Evolutionary conservation across 441 rosid genomes (phyloP), one percentile per base, ranked within the genome.

Genomic region (Brassica balearica): DNA sequence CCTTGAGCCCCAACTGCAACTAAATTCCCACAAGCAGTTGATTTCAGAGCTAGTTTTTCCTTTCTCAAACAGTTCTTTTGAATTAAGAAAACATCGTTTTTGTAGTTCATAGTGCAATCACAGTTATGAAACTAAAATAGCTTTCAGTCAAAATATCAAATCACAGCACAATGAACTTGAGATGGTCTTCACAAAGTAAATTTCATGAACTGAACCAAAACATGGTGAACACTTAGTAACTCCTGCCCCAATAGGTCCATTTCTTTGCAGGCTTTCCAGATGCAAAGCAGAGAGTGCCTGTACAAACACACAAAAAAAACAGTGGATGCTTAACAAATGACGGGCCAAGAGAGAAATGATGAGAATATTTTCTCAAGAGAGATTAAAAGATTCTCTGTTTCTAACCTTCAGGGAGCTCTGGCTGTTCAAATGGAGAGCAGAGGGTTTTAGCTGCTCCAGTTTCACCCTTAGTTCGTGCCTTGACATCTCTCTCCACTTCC

Each of bases 241-340:
- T 93, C 90, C 98, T 90, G 75, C 99, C 99, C 98, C 98, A 95
- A 70, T 89, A 95, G 61, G 93, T 91, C 99, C 99, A 95, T 73
- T 84, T 93, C 82, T 83, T 93, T 0, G 99, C 99, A 7, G 96
- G 94, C 86, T 93, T 95, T 59, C 96, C 97, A 0, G 97, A 93
- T 7, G 92, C 98, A 82, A 95, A 95, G 84, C 99, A 95, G 22
- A 65, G 78, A 4, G 97, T 91, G 25, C 96, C 99, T 95, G 87
- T 48, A 64, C 3, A 66, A 61, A 75, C 74, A 56, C 4, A 41
- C 3, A 48, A 36, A 74, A n/a, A 15, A 1, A 5, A 22, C 27
- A 0, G 3, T 7, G 5, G 2, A 25, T 25, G 19, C 74, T 17
- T 14, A 29, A n/a, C 15, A 25, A 34, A 34, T 7, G 36, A 6